Conservation (phyloP, 2,329 filamentous ascomycete species). For the Colletotrichum sublineola region DNA sequence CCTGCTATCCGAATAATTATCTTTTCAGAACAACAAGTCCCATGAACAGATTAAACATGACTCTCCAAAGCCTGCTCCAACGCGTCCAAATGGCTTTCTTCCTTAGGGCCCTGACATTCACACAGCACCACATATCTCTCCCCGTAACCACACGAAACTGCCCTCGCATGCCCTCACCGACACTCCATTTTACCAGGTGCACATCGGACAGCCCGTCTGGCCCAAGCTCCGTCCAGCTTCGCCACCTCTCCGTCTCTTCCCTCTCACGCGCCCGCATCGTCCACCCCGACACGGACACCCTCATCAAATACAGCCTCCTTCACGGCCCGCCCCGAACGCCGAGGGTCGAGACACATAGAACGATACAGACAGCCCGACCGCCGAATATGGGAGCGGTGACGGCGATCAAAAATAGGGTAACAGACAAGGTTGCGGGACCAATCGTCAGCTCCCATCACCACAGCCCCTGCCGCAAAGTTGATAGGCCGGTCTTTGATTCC, state of each 20-base stretch:
- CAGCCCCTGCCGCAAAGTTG: background rate
- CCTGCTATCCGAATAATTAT: background rate
- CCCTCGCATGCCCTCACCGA: background rate
- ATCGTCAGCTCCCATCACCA: background rate
- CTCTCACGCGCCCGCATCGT: background rate
- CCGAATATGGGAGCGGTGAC: background rate
- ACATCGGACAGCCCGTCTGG: too few species aligned
- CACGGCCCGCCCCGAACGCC: background rate
- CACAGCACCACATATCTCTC: too few species aligned
- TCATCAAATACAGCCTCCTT: slow-evolving; percentile 7
- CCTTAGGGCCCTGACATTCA: background rate
- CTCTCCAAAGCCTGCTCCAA: background rate
- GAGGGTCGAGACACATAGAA: background rate
- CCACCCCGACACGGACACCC: slow-evolving; percentile 3
- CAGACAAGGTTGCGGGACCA: background rate
- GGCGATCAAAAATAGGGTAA: background rate
- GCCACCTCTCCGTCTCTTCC: slow-evolving; percentile 46
- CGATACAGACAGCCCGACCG: background rate
- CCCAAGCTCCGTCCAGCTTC: background rate
- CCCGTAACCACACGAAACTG: background rate
- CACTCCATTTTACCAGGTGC: too few species aligned
- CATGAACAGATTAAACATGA: background rate
- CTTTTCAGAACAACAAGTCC: background rate
- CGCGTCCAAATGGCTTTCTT: background rate
- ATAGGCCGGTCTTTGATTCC: background rate